Evolutionary conservation across 192 early-diverging fungal genomes (phyloP).

Genomic region (Nowakowskiella sp.): DNA sequence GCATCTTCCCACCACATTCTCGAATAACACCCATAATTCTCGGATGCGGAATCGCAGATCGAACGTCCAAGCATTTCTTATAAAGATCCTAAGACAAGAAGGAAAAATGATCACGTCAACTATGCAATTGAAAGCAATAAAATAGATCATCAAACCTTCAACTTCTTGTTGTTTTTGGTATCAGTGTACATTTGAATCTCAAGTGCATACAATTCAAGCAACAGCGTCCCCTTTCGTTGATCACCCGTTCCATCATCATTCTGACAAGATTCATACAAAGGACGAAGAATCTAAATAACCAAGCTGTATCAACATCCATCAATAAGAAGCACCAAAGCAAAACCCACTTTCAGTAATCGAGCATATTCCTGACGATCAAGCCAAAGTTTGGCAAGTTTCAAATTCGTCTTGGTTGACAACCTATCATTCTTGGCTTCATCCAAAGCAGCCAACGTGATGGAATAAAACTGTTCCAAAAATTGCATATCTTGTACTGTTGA

Average conservation of each 20-base stretch:
- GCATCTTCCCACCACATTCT: slow-evolving; percentile 97
- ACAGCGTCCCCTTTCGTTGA: slow-evolving; percentile 85
- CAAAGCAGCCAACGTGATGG: slow-evolving; percentile 61
- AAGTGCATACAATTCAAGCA: slow-evolving; percentile 90
- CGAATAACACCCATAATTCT: slow-evolving; percentile 92
- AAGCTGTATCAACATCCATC: not conserved
- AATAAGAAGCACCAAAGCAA: not conserved
- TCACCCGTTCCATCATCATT: slow-evolving; percentile 75
- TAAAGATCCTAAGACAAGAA: slow-evolving; percentile 52
- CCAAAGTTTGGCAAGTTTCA: slow-evolving; percentile 79
- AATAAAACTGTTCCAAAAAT: slow-evolving; percentile 80
- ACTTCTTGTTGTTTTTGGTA: slow-evolving; percentile 74
- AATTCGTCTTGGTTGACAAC: slow-evolving; percentile 76
- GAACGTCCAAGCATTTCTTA: slow-evolving; percentile 77
- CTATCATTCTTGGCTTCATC: slow-evolving; percentile 80
- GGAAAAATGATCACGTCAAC: not conserved
- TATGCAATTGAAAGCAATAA: slow-evolving; percentile 1
- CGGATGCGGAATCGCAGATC: slow-evolving; percentile 92
- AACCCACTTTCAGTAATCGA: slow-evolving; percentile 54
- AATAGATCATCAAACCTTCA: slow-evolving; percentile 55
- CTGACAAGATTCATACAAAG: slow-evolving; percentile 66
- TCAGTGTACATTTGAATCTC: slow-evolving; percentile 94
- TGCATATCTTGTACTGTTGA: slow-evolving; percentile 65
- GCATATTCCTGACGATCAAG: slow-evolving; percentile 72
- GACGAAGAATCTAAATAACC: slow-evolving; percentile 53